Percentiles rank a stretch among this genome's conserved stretches.
Conservation (phyloP, 1,284 basidiomycete genomes). For the Apiotrichum mycotoxinovorans region DNA sequence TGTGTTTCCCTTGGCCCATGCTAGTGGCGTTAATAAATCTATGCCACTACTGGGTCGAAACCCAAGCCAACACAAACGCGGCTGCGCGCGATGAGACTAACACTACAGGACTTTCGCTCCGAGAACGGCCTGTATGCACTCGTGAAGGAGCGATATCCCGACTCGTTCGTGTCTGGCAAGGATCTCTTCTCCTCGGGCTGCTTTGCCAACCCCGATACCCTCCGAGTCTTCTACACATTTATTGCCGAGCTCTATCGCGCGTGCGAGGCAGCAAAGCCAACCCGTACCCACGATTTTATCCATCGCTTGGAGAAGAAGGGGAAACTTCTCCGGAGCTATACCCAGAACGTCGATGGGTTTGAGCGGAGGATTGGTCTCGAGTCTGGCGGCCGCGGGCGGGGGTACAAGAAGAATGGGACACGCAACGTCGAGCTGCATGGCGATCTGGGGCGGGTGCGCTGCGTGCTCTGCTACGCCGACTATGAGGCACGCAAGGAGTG, state of each 20-base stretch:
- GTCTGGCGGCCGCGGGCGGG: slow-evolving; percentile 58
- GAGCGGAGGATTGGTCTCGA: slow-evolving; percentile 75
- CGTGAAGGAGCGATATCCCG: slow-evolving; percentile 77
- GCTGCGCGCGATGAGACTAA: not conserved
- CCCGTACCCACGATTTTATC: slow-evolving; percentile 83
- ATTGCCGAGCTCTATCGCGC: slow-evolving; percentile 82
- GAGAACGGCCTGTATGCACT: slow-evolving; percentile 82
- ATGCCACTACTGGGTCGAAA: no score
- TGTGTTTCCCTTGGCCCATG: no score
- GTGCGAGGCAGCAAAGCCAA: slow-evolving; percentile 73
- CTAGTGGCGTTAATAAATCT: no score
- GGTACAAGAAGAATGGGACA: slow-evolving; percentile 62
- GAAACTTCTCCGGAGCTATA: slow-evolving; percentile 82
- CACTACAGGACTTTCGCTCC: slow-evolving; percentile 75
- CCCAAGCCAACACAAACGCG: not conserved
- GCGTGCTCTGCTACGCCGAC: slow-evolving; percentile 72
- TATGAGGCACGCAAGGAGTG: slow-evolving; percentile 64
- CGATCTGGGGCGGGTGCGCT: slow-evolving; percentile 81
- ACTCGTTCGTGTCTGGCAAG: slow-evolving; percentile 76
- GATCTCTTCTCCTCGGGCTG: slow-evolving; percentile 85
- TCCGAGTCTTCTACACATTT: slow-evolving; percentile 88
- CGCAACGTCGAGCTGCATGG: slow-evolving; percentile 88
- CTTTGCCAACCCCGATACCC: slow-evolving; percentile 74
- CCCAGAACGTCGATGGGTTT: slow-evolving; percentile 92
- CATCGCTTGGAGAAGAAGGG: slow-evolving; percentile 77